Conservation (phyloP, 257 asterid species). For the Jasminum sambac region DNA sequence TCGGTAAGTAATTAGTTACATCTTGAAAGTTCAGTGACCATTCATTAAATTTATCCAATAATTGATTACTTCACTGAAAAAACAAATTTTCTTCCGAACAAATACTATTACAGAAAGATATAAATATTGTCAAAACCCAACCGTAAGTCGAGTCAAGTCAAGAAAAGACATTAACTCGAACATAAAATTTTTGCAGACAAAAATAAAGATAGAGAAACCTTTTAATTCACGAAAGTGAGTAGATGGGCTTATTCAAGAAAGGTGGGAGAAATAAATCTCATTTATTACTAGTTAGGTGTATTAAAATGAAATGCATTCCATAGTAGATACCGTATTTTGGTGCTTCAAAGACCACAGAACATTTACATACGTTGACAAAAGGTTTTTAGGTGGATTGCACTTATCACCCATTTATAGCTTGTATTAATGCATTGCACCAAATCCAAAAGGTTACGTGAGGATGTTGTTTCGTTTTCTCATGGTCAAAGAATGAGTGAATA, state of each 20-base stretch:
- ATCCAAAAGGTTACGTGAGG: background rate
- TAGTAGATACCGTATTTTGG: slow-evolving; percentile 23
- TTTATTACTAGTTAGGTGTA: slow-evolving; percentile 54
- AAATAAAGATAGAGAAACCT: background rate
- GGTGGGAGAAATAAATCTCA: slow-evolving; percentile 40
- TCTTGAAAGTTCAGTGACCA: too few relatives aligned
- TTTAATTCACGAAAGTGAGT: slow-evolving; percentile 37
- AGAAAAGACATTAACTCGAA: too few relatives aligned
- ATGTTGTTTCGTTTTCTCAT: background rate
- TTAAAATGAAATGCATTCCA: slow-evolving; percentile 29
- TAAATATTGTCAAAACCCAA: too few relatives aligned
- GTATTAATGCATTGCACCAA: slow-evolving; percentile 5
- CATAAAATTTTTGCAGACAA: background rate
- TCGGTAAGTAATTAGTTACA: too few relatives aligned
- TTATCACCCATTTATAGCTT: slow-evolving; percentile 9
- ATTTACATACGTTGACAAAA: slow-evolving; percentile 20
- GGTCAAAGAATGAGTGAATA: background rate
- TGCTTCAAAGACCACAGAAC: slow-evolving; percentile 21
- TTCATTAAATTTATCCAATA: too few relatives aligned
- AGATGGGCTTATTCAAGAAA: slow-evolving; percentile 44
- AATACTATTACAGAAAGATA: too few relatives aligned
- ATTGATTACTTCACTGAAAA: too few relatives aligned
- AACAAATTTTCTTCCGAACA: too few relatives aligned
- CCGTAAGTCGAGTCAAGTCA: too few relatives aligned
- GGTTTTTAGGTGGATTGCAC: slow-evolving; percentile 3